Evolutionary conservation across 495 filamentous ascomycete genomes (phyloP), one percentile per base, ranked within the genome.

Genomic region (Penicillium angulare): DNA sequence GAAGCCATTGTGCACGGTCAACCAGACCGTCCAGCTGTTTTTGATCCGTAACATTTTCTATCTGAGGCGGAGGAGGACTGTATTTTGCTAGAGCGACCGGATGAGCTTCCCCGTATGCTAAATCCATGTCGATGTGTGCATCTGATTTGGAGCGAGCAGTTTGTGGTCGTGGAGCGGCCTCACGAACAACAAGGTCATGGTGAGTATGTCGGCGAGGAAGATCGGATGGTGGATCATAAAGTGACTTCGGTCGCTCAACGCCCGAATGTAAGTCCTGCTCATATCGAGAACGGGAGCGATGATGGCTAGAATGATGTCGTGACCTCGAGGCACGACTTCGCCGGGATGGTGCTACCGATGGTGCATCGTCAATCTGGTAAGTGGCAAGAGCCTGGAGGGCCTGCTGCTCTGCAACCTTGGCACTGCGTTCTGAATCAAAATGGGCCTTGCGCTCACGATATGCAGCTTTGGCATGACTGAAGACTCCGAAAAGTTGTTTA

Each of bases 381-480:
- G 64, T 71, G 31, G 77, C 71, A 18, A 85, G 50, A 17, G 68
- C 73, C 39, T 72, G 69, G 34, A 74, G 55, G 29, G 78, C 71
- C 52, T 78, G 74, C 41, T 77, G 75, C 55, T 83, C 79, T 13
- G 81, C 74, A 27, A 75, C 47, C 41, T 84, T 79, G 24, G 74
- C 73, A 60, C 78, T 72, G 41, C 86, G 84, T 54, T 84, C 78
- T 10, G 86, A 82, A 61, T 82, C 79, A 55, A 91, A 76, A 54
- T 88, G 83, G 8, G 88, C 84, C 63, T 92, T 93, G 59, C 85
- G 82, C 60, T 95, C 89, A 36, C 82, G 79, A 65, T 96, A 96
- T 38, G 89, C 87, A 23, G 84, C 82, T 63, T 87, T 89, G 49
- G 91, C 91, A 50, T 96, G 88, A 66, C 85, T 91, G 77, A 93